Percentiles rank a stretch among this genome's conserved stretches.
Evolutionary conservation across 179 eudicot species (phyloP).

Genomic region (Silene noctiflora): DNA sequence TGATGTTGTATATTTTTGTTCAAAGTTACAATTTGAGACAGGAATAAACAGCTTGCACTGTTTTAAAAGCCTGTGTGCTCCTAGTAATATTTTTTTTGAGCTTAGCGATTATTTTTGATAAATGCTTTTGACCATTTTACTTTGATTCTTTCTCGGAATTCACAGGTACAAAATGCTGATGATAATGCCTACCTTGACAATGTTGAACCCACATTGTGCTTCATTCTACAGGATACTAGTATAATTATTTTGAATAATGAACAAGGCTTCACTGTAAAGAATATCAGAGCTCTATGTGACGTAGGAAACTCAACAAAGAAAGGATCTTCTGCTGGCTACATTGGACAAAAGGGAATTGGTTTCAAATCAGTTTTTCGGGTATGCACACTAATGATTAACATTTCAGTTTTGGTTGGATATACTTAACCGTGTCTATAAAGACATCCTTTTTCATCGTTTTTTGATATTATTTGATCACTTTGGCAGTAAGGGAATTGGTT

Average conservation of each 20-base stretch:
- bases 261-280: constrained; percentile 66
- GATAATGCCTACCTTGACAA: constrained; percentile 68
- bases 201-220: constrained; percentile 77
- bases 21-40: not conserved
- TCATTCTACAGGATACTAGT: constrained; percentile 68
- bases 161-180: constrained; percentile 95
- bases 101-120: not conserved
- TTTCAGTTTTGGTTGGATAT: not conserved
- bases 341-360: constrained; percentile 98
- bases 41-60: not conserved
- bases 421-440: not conserved
- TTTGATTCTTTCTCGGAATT: constrained; percentile 14
- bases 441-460: not conserved
- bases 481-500: not conserved
- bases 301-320: constrained; percentile 95
- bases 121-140: constrained; percentile 7
- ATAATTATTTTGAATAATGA: constrained; percentile 80
- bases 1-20: constrained; percentile 3
- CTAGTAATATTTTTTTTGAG: not conserved
- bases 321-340: constrained; percentile 76
- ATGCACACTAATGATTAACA: constrained; percentile 19
- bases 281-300: constrained; percentile 96
- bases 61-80: not conserved
- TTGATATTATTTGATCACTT: constrained; percentile 8
- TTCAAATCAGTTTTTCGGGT: constrained; percentile 99